Evolutionary conservation across 371 early-diverging fungal genomes (phyloP).

Genomic region (Mucor velutinosus): DNA sequence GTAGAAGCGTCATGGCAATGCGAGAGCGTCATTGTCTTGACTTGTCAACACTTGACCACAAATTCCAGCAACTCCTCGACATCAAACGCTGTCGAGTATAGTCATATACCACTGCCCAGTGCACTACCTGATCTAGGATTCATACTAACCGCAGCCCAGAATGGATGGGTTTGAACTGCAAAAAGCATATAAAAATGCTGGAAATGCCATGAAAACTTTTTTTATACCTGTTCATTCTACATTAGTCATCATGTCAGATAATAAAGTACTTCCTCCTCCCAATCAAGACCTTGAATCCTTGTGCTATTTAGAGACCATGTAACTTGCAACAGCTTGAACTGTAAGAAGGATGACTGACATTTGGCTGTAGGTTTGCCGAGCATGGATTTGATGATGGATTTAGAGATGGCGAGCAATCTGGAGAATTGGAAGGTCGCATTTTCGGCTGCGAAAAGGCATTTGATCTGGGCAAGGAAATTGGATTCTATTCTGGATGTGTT

Average conservation of each 20-base stretch:
- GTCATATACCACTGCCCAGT: too few species aligned
- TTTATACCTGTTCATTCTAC: not conserved
- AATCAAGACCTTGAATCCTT: conserved; percentile 61
- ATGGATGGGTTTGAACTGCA: not conserved
- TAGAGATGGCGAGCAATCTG: conserved; percentile 62
- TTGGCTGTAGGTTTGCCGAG: conserved; percentile 63
- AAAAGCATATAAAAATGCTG: not conserved
- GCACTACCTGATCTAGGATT: not conserved
- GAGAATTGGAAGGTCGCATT: conserved; percentile 71
- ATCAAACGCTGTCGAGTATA: too few species aligned
- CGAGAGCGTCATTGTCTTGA: too few species aligned
- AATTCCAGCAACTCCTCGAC: too few species aligned
- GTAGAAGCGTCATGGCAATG: too few species aligned
- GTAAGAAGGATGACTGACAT: not conserved
- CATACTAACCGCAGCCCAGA: not conserved
- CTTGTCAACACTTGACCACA: too few species aligned
- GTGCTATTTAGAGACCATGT: conserved; percentile 67
- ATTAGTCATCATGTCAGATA: conserved; percentile 20
- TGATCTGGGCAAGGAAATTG: conserved; percentile 71
- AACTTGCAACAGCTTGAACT: conserved; percentile 13
- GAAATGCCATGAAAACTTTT: not conserved
- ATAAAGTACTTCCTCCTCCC: conserved; percentile 24
- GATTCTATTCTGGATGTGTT: conserved; percentile 73
- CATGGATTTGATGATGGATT: conserved; percentile 70
- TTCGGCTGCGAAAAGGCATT: conserved; percentile 77